Conservation (phyloP, 2,329 filamentous ascomycete genomes). For the Ceratocystis colombiana region DNA sequence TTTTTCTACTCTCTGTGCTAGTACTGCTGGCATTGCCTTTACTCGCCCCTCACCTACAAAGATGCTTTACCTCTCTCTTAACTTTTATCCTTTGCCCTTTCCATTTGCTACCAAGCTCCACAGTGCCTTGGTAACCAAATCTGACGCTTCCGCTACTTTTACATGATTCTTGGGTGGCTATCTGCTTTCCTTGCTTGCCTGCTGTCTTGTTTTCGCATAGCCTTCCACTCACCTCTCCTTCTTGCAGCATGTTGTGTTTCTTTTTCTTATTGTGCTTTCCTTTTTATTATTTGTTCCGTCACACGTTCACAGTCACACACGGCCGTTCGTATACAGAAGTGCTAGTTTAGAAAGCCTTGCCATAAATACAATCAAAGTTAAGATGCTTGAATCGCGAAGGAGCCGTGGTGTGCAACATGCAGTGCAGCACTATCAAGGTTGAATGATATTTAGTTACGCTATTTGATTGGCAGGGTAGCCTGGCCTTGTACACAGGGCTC, state of each 20-base stretch:
- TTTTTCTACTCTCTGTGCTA: background rate
- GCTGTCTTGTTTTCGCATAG: background rate
- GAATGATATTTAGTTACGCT: background rate
- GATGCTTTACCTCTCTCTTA: background rate
- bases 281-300: background rate
- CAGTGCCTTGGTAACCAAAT: background rate
- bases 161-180: background rate
- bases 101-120: background rate
- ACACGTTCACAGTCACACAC: background rate
- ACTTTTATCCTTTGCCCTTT: background rate
- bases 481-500: background rate
- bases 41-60: background rate
- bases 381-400: background rate
- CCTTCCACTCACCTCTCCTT: background rate
- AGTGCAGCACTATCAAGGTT: background rate
- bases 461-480: background rate
- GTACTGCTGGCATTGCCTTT: background rate
- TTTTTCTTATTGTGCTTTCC: background rate
- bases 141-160: background rate
- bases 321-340: background rate
- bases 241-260: background rate
- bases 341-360: conserved; percentile 9
- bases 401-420: background rate
- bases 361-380: background rate
- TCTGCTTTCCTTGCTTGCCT: conserved; percentile 1